These are phyloP conservation scores for Schizonepeta tenuifolia DNA, from an alignment of 257 asterid species.

Conservation along the genomic window DNA sequence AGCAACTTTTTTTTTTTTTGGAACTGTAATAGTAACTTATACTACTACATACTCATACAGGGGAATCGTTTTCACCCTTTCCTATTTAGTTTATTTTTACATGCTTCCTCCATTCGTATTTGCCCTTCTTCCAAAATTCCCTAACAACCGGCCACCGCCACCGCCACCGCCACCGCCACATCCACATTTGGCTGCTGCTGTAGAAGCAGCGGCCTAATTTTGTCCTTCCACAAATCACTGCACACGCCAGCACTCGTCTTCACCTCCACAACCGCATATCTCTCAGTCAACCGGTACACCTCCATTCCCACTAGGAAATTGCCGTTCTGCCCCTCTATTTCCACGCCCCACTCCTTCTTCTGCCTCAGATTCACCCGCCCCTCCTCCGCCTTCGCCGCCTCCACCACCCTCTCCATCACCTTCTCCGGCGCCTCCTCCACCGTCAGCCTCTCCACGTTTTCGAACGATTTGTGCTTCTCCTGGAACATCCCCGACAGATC, in stretches of 20 bases:
- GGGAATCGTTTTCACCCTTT: constrained; percentile 7
- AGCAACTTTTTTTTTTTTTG: too few relatives aligned
- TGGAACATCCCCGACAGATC: constrained; percentile 45
- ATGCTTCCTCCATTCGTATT: too few relatives aligned
- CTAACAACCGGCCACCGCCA: constrained; percentile 24
- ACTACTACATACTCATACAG: not conserved
- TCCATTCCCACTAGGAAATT: constrained; percentile 37
- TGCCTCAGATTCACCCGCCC: constrained; percentile 39
- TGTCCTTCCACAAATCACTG: constrained; percentile 38
- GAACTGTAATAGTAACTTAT: not conserved
- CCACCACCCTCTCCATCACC: constrained; percentile 42
- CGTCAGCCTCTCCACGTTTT: constrained; percentile 43
- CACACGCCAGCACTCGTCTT: constrained; percentile 23
- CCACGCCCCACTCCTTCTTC: constrained; percentile 50
- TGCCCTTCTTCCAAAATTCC: not conserved
- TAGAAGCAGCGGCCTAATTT: constrained; percentile 47
- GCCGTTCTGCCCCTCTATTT: constrained; percentile 50
- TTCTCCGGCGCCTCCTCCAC: constrained; percentile 44
- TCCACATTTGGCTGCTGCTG: constrained; percentile 18
- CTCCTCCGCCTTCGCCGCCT: constrained; percentile 39
- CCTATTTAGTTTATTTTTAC: not conserved
- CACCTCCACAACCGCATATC: constrained; percentile 49
- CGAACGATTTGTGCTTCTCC: constrained; percentile 23
- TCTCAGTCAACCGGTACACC: constrained; percentile 46
- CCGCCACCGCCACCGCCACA: constrained; percentile 27